Evolutionary conservation across 208 protist species (phyloP).

Genomic region (Crithidia thermophila): DNA sequence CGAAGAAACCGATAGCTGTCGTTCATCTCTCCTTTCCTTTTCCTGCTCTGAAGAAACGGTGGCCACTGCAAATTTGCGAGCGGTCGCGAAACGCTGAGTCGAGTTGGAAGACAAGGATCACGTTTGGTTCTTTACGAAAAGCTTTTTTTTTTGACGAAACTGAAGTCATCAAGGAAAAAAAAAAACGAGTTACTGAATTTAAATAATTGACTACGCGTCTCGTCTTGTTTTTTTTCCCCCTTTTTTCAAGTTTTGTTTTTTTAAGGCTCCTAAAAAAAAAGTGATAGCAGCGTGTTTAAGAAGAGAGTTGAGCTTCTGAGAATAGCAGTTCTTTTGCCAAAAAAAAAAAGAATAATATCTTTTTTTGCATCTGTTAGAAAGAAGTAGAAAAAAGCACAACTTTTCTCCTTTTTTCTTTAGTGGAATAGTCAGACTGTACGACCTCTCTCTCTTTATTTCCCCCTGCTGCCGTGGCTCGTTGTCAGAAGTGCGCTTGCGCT

Average conservation of each 20-base stretch:
- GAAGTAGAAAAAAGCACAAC: neutral
- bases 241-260: slow-evolving; percentile 11
- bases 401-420: neutral
- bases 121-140: neutral
- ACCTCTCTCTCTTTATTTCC: neutral
- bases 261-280: too few species aligned
- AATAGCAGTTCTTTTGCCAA: too few species aligned
- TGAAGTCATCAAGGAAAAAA: slow-evolving; percentile 7
- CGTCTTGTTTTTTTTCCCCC: neutral
- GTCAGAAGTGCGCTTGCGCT: too few species aligned
- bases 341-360: neutral
- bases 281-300: too few species aligned
- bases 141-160: neutral
- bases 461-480: neutral
- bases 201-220: neutral
- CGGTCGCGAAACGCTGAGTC: too few species aligned
- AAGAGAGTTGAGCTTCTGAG: too few species aligned
- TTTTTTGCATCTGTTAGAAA: neutral
- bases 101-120: neutral
- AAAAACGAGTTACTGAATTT: too few species aligned
- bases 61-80: too few species aligned
- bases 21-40: too few species aligned
- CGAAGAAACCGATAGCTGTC: too few species aligned
- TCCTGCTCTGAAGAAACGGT: too few species aligned
- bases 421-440: too few species aligned